Evolutionary conservation across 1,139 yeast genomes (phyloP).

Genomic region (Pichia cactophila): DNA sequence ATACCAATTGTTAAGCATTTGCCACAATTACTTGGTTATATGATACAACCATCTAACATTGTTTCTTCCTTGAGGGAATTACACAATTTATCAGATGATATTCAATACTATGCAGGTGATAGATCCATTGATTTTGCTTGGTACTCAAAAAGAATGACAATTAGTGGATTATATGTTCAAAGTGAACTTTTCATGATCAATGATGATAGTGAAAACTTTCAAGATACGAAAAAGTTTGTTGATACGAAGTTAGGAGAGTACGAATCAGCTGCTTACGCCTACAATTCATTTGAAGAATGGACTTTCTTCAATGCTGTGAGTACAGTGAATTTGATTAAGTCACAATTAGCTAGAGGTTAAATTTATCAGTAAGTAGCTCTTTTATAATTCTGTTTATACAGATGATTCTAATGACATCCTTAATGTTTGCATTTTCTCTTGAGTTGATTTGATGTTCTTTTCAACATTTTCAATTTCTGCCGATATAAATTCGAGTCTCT

Average conservation of each 20-base stretch:
- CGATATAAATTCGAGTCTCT: constrained; percentile 80
- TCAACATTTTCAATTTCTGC: constrained; percentile 70
- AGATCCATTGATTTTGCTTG: constrained; percentile 80
- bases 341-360: constrained; percentile 62
- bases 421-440: constrained; percentile 22
- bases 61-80: constrained; percentile 53
- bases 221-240: constrained; percentile 58
- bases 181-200: constrained; percentile 75
- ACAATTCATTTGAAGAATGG: constrained; percentile 68
- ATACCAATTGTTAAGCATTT: constrained; percentile 42
- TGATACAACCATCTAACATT: constrained; percentile 49
- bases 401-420: constrained; percentile 1
- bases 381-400: not conserved
- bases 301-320: constrained; percentile 61
- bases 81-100: constrained; percentile 72
- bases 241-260: constrained; percentile 51
- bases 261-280: constrained; percentile 48
- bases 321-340: constrained; percentile 57
- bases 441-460: constrained; percentile 45
- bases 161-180: constrained; percentile 64
- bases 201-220: constrained; percentile 53
- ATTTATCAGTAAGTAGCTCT: not conserved
- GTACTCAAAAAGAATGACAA: constrained; percentile 78
- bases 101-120: constrained; percentile 76
- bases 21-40: constrained; percentile 43